These are phyloP conservation scores for Phragmites australis DNA, from an alignment of 176 grass and related monocot genomes.

Conservation along the genomic window DNA sequence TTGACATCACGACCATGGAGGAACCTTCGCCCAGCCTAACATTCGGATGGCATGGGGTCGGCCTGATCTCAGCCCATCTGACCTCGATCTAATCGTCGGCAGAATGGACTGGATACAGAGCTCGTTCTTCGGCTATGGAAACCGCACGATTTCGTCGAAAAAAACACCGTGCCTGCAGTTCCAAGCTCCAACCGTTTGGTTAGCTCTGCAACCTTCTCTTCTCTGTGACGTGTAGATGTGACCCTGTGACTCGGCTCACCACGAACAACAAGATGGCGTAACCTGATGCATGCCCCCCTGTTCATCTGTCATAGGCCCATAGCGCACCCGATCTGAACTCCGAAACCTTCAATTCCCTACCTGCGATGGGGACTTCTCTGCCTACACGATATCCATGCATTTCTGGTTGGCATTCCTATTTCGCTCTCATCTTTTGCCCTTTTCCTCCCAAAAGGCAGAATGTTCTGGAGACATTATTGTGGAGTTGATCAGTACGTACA, in stretches of 20 bases:
- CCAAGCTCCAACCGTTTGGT: background rate
- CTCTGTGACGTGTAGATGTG: background rate
- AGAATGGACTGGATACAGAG: constrained; percentile 1
- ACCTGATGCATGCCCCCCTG: background rate
- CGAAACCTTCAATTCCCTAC: background rate
- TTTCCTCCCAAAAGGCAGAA: background rate
- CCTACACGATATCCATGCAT: no score
- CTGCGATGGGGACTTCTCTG: no score
- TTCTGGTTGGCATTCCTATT: no score
- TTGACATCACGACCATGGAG: background rate
- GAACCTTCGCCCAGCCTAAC: constrained; percentile 5
- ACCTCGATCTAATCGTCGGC: background rate
- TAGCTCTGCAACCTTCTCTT: background rate
- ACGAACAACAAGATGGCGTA: background rate
- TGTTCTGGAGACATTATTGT: no score
- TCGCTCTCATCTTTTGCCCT: background rate
- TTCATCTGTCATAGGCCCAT: background rate
- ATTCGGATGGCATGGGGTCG: background rate
- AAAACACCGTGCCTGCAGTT: background rate
- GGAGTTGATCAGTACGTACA: background rate
- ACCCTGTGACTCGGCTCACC: no score
- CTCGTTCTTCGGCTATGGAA: background rate
- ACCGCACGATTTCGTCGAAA: background rate
- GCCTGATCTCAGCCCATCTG: background rate
- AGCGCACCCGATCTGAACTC: background rate